Conservation (phyloP, 306 rosid genomes). For the Cicer yamashitae region DNA sequence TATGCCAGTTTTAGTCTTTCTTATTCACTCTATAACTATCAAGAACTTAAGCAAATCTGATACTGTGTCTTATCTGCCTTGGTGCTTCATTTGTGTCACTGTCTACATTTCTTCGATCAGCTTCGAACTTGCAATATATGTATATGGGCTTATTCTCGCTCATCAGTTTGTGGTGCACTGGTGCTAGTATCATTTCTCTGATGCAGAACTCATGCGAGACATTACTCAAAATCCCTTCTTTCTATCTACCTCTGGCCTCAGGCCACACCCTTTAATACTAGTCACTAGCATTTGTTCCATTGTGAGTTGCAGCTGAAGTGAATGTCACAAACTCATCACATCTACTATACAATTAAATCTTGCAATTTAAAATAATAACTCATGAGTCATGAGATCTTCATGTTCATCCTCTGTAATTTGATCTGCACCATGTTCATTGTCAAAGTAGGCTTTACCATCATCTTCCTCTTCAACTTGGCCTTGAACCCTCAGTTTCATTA, state of each 20-base stretch:
- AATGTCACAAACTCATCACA: not conserved
- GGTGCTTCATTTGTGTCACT: not conserved
- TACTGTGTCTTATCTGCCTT: not conserved
- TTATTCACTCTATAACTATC: not conserved
- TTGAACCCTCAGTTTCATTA: too few relatives aligned
- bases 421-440: too few relatives aligned
- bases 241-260: not conserved
- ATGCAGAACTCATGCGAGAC: not conserved
- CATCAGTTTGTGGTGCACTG: too few relatives aligned
- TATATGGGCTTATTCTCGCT: too few relatives aligned
- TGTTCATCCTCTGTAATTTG: not conserved
- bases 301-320: not conserved
- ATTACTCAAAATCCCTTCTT: not conserved
- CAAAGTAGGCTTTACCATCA: too few relatives aligned
- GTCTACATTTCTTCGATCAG: not conserved
- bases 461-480: too few relatives aligned
- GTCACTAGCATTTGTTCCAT: not conserved
- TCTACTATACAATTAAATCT: not conserved
- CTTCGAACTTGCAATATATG: not conserved
- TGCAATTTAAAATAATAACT: not conserved
- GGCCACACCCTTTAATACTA: too few relatives aligned
- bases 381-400: not conserved
- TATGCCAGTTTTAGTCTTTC: too few relatives aligned
- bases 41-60: not conserved
- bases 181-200: not conserved